Percentiles rank a stretch among this genome's conserved stretches.
These are phyloP conservation scores for Harringtonia lauricola DNA, from an alignment of 2,329 filamentous ascomycete species.

Conservation along the genomic window DNA sequence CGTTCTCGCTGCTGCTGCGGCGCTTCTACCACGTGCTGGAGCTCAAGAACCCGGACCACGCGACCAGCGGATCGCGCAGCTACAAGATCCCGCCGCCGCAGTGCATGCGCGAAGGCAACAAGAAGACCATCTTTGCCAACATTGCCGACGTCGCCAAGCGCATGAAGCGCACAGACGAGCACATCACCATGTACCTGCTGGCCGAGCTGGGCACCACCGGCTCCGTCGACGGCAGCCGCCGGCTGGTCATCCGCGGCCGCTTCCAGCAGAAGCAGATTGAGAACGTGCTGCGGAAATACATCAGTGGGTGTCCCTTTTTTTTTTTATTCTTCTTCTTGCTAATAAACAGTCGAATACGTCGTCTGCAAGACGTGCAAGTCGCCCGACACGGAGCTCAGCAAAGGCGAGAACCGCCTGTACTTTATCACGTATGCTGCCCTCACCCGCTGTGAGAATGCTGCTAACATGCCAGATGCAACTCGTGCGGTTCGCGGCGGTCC, in stretches of 20 bases:
- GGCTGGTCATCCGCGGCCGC: conserved; percentile 86
- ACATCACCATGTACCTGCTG: conserved; percentile 93
- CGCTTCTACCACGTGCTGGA: conserved; percentile 93
- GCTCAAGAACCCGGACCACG: conserved; percentile 93
- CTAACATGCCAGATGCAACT: conserved; percentile 16
- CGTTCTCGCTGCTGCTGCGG: conserved; percentile 73
- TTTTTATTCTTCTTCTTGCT: background rate
- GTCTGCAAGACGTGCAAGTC: conserved; percentile 98
- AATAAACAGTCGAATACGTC: conserved; percentile 71
- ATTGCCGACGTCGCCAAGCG: conserved; percentile 97
- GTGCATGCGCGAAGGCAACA: conserved; percentile 98
- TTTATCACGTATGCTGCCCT: conserved; percentile 59
- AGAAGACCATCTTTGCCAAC: conserved; percentile 99
- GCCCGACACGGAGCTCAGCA: conserved; percentile 90
- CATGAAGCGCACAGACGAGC: conserved; percentile 98
- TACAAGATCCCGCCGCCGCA: conserved; percentile 99
- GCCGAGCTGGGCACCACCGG: conserved; percentile 96
- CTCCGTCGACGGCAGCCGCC: conserved; percentile 83
- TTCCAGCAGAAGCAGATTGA: conserved; percentile 99
- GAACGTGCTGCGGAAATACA: conserved; percentile 91
- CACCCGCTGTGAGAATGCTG: background rate
- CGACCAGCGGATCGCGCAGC: conserved; percentile 77
- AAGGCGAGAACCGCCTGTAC: conserved; percentile 97
- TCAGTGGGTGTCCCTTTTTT: conserved; percentile 49
- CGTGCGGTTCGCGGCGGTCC: conserved; percentile 66